Base-by-base conservation (phyloP, 768 basidiomycete genomes). In the Asterophora lycoperdoides region DNA sequence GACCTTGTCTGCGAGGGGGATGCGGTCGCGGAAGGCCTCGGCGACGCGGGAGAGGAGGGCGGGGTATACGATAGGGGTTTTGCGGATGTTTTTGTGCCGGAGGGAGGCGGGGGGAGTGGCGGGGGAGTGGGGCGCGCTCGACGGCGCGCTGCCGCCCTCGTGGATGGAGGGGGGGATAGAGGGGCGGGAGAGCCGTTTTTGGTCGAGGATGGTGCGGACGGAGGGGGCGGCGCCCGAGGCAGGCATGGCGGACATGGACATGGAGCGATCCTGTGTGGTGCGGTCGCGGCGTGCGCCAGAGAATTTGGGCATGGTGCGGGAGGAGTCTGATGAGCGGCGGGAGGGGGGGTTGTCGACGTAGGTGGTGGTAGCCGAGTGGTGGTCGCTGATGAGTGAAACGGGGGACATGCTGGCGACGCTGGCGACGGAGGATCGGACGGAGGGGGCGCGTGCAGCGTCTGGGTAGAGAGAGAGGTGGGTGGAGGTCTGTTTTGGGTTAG, bases 41-140 rank as follows among this genome's bases (percentile, higher is more conserved):
- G 94, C 93, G 9, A 99, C 93, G 50, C 87, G 86, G 17, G 94
- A 97, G 6, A 98, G 79, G 18, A 98, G 74, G 1, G 96, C 96
- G n/a, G 96, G 94, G 70, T 97, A 96, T 44, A 97, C 85, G 36
- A 86, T 74, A 20, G 90, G 89, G 30, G 82, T 75, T 59, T 84
- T 81, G 36, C 75, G 78, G 19, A 73, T n/a, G n/a, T n/a, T n/a
- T n/a, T n/a, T 60, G 36, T 62, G 63, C 58, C 64, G 72, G 57
- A 69, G 56, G 41, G 72, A 69, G 15, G 61, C 64, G n/a, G 15
- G 74, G 74, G 9, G 74, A 74, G 48, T 64, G 54, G 4, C 70
- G 65, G 20, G 71, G n/a, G n/a, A n/a, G n/a, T n/a, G n/a, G n/a
- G n/a, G n/a, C n/a, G n/a, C n/a, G n/a, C n/a, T n/a, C n/a, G n/a